Conservation (phyloP, 805 yeast species). For the Saccharomycopsis fodiens region DNA sequence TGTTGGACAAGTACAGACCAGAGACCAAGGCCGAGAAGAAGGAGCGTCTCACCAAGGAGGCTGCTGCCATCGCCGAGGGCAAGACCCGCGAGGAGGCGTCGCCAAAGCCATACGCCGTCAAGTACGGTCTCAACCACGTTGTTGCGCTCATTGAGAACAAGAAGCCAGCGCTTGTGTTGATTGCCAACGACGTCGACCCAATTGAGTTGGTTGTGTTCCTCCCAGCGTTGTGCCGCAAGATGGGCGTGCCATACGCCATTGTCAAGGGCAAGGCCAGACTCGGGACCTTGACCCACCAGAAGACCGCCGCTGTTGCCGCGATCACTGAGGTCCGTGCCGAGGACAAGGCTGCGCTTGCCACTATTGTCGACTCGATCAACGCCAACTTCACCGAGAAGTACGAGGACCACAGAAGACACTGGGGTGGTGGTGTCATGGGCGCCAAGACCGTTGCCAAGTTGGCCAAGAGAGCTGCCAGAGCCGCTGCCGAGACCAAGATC, state of each 20-base stretch:
- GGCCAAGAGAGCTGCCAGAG: conserved; percentile 57
- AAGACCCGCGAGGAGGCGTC: conserved; percentile 95
- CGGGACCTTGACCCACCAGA: conserved; percentile 95
- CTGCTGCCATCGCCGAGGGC: conserved; percentile 98
- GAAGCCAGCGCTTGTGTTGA: conserved; percentile 94
- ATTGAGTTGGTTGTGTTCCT: conserved; percentile 94
- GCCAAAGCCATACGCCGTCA: conserved; percentile 93
- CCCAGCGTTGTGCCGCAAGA: conserved; percentile 98
- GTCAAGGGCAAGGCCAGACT: conserved; percentile 98
- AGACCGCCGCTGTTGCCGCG: conserved; percentile 96
- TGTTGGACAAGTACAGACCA: conserved; percentile 98
- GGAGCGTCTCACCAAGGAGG: conserved; percentile 98
- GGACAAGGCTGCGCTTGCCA: conserved; percentile 92
- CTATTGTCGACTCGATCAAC: conserved; percentile 85
- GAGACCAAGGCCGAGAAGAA: conserved; percentile 96
- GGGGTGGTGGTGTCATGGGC: conserved; percentile 99
- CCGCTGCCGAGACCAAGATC: conserved; percentile 26
- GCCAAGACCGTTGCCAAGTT: conserved; percentile 82
- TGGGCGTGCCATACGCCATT: conserved; percentile 99
- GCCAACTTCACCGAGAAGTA: conserved; percentile 89
- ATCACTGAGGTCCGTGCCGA: conserved; percentile 90
- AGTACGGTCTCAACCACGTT: conserved; percentile 99
- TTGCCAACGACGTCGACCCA: conserved; percentile 99
- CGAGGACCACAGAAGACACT: conserved; percentile 95
- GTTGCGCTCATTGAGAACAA: conserved; percentile 95